A percentile compares a stretch with the other conserved stretches of the same genome.
These are phyloP conservation scores for Tausonia pullulans DNA, from an alignment of 1,284 basidiomycete species.

Conservation along the genomic window DNA sequence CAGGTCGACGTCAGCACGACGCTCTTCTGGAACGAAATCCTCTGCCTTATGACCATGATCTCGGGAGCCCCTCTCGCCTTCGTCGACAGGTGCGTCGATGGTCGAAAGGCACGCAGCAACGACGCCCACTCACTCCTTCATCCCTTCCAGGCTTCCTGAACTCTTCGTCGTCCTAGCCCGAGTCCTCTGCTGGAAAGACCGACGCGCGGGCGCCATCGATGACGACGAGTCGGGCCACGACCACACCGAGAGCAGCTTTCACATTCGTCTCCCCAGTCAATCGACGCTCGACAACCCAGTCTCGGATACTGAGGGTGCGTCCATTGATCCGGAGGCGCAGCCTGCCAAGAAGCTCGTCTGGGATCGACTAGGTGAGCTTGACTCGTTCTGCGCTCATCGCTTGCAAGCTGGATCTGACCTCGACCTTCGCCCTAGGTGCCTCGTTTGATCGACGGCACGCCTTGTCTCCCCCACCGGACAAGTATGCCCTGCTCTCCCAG, in stretches of 20 bases:
- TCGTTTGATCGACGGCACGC: neutral
- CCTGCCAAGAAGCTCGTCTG: neutral
- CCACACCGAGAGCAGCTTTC: neutral
- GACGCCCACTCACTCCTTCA: too few relatives aligned
- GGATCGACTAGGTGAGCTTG: neutral
- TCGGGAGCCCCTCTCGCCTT: too few relatives aligned
- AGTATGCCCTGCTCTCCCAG: slow-evolving; percentile 4
- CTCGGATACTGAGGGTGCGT: neutral
- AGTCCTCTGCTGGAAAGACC: neutral
- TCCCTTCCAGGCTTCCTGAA: neutral
- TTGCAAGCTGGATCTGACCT: neutral
- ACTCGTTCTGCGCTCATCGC: too few relatives aligned
- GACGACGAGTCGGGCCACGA: neutral
- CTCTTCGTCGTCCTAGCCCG: slow-evolving; percentile 1
- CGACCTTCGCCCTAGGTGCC: neutral
- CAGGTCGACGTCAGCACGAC: slow-evolving; percentile 5
- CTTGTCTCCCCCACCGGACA: slow-evolving; percentile 1
- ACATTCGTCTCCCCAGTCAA: neutral
- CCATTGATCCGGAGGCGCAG: neutral
- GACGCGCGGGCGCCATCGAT: neutral
- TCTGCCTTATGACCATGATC: too few relatives aligned
- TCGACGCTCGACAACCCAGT: neutral
- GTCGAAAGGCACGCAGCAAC: too few relatives aligned
- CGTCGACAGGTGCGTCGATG: too few relatives aligned
- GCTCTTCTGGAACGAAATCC: neutral